Base-by-base conservation (phyloP, 257 asterid genomes). In the Salvia hispanica region DNA sequence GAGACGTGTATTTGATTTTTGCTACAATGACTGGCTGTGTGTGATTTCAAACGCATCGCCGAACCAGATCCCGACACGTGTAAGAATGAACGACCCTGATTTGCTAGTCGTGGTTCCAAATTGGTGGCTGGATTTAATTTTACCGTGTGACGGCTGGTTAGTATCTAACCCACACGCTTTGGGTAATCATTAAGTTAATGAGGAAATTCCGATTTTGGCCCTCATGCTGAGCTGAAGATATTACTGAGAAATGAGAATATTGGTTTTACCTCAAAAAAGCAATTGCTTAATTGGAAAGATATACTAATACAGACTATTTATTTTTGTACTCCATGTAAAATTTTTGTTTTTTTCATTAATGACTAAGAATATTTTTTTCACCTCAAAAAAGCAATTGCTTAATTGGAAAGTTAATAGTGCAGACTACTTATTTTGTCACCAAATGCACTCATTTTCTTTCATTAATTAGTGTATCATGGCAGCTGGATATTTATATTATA, bases 111-210 rank as follows among this genome's bases (percentile, higher is more conserved):
- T 51, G 14, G 31, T 66, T 82, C 84, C 37, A 47, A 54, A 61
- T 62, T 54, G 81, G 83, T 71, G 86, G 88, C 80, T 39, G 31
- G 31, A 25, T 25, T 25, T 2, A 39, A 39, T 1, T 46, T 68
- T 39, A 12, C 44, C 4, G 60, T 13, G 40, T 48, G 64, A 60
- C 76, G 74, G 76, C 70, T 70, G 71, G 68, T 47, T 13, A 61
- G 48, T 12, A 18, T 44, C 60, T 5, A 34, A 25, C n/a, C 9
- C 18, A 48, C 70, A 68, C 61, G 69, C 68, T 46, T 14, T 52
- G 44, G 45, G 44, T 15, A 21, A 62, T 62, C 4, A 2, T 33
- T 14, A 21, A 3, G 52, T 57, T 44, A 37, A 2, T 6, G 7
- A 4, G 14, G 33, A 58, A 69, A 44, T 34, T 50, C 39, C 61